phyloP scores from a whole-genome alignment of 2,329 filamentous ascomycete genomes.

The Paecilomyces dactylethromorphus region DNA sequence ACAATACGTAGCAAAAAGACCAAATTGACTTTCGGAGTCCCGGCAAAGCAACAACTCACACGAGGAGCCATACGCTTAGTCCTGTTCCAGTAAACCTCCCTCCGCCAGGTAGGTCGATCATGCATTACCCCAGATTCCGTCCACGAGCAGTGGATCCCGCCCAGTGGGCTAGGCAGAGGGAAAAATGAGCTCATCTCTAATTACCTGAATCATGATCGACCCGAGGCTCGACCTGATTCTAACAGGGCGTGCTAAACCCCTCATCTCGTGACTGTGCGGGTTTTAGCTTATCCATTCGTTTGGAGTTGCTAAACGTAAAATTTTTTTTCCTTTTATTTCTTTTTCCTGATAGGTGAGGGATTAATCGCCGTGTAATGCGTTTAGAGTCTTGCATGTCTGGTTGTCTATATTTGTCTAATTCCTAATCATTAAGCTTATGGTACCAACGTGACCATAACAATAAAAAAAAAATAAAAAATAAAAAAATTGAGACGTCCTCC shows the following conservation, averaged over 20 bases:
- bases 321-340: not conserved
- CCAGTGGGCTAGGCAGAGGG: not conserved
- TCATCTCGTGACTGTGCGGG: not conserved
- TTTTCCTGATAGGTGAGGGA: not conserved
- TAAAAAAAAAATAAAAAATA: not conserved
- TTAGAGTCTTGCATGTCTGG: not conserved
- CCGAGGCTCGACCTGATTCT: not conserved
- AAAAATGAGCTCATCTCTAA: not conserved
- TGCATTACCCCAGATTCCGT: not conserved
- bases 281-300: not conserved
- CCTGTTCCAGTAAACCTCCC: not conserved
- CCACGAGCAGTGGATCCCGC: not conserved
- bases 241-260: not conserved
- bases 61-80: not conserved
- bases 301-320: not conserved
- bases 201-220: not conserved
- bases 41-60: not conserved
- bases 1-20: not conserved
- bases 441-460: not conserved
- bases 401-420: not conserved
- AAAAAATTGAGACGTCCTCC: not conserved
- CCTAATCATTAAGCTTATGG: not conserved
- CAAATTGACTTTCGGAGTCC: not conserved
- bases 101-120: not conserved
- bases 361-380: not conserved